Evolutionary conservation across 345 rosid species (phyloP), one percentile per base, ranked within the genome.

Genomic region (Rhodomyrtus tomentosa): DNA sequence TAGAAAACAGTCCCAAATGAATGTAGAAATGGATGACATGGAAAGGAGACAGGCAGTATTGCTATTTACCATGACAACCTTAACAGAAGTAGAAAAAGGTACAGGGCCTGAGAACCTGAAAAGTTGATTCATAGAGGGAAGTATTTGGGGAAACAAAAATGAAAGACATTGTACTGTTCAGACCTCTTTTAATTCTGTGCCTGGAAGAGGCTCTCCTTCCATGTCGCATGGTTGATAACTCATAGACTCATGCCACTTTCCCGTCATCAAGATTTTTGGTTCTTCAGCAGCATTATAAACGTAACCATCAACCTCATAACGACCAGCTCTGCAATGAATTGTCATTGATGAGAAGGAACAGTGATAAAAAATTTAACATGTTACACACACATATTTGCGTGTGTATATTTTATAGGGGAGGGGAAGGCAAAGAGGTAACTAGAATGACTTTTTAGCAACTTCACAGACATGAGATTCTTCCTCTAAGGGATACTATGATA

Each of bases 271-370:
- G 87, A 95, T 84, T 82, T 92, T 93, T 29, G 98, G 96, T 84
- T 93, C 98, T 88, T 95, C 96, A 8, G 88, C 91, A 24, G 96
- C 94, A 84, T 91, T 92, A 85, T 93, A 95, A 36, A 93, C 95
- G 80, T 95, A 95, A 54, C 96, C 98, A 87, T 95, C 98, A 83
- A 95, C 96, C 88, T 95, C 98, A 87, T 91, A 95, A n/a, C 98
- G 93, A 84, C 96, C 96, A 87, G 98, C 84, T 53, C 98, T 95
- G 93, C 83, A 82, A 88, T n/a, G 85, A 86, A 83, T 14, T 74
- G 58, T 40, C 9, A 9, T 48, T 53, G 62, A 74, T 54, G n/a
- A 55, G 56, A 13, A 40, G 13, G 59, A 82, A 27, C 54, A 32
- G 72, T 45, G 9, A 29, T 51, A 55, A 20, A 24, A 38, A 84